Evolutionary conservation across 129 eudicot species (phyloP).

Genomic region (Silybum marianum): DNA sequence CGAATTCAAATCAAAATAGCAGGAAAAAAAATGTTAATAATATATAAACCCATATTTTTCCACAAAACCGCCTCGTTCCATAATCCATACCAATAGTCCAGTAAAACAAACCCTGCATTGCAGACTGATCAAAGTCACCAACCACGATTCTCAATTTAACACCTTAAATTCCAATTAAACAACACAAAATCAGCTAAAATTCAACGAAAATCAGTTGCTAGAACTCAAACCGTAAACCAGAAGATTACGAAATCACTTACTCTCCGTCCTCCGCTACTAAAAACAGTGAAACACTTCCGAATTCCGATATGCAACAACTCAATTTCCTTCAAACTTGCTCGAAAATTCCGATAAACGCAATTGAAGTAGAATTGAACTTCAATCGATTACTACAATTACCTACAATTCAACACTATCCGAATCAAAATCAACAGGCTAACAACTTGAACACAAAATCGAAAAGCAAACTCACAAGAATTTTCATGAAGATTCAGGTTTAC

Average conservation of each 20-base stretch:
- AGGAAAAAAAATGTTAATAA: not conserved
- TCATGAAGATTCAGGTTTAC: not conserved
- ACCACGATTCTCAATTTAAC: not conserved
- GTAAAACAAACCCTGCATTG: constrained; percentile 32
- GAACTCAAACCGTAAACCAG: not conserved
- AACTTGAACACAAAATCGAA: not conserved
- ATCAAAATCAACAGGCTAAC: not conserved
- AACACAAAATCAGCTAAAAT: not conserved
- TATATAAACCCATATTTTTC: not conserved
- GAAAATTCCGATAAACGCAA: not conserved
- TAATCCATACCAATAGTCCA: not conserved
- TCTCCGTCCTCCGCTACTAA: not conserved
- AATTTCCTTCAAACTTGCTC: not conserved
- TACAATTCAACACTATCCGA: not conserved
- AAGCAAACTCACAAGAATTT: not conserved
- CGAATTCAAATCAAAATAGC: not conserved
- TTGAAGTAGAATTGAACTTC: not conserved
- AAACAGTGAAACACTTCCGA: not conserved
- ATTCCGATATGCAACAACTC: not conserved
- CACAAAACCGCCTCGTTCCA: not conserved
- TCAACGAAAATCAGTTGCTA: not conserved
- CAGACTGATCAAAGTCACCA: not conserved
- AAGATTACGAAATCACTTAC: not conserved
- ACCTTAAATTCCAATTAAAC: not conserved
- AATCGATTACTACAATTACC: not conserved